Base-by-base conservation (phyloP, 1,284 basidiomycete genomes). In the Rhodotorula sp. region DNA sequence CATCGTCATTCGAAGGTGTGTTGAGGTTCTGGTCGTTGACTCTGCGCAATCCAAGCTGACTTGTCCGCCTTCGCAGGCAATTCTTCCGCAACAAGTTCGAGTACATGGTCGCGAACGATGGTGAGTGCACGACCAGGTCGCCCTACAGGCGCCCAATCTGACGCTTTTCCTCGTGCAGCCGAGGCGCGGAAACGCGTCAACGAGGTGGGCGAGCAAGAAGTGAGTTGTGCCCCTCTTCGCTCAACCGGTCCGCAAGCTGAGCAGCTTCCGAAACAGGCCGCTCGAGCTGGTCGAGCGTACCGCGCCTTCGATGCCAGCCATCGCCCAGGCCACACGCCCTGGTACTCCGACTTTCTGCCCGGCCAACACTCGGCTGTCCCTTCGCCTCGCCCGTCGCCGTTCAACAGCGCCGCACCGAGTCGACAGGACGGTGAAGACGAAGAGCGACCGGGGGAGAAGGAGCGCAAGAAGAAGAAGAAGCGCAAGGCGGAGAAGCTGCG, bases 31-130 rank as follows among this genome's bases (percentile, higher is more conserved):
- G 24, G 1, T 26, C 11, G 13, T 6, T 10, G 24, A 37, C 13
- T 11, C 7, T 7, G 5, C 16, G 16, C 28, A 8, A 34, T 2
- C 18, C 20, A 6, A 18, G 13, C 59, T 59, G 26, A 50, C 34
- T 4, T 4, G 10, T 44, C 13, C 40, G 11, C 13, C 40, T 11
- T 6, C 40, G 15, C 64, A 90, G 89, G 76, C 83, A 86, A 75
- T 92, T 90, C 80, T 92, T 93, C 78, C 86, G 87, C 3, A 84
- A 83, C 74, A 87, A 87, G 76, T 91, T 92, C 77, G 82, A 86
- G 67, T 83, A 89, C 77, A 84, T 91, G 60, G 81, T 92, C 57
- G 82, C 85, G 68, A 82, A 84, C 28, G 82, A 85, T 73, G 79
- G 65, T 70, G 26, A 2, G 72, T 46, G n/a, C 10, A 34, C 40